Conservation (phyloP, 1,284 basidiomycete species). For the Gomphus bonarii region DNA sequence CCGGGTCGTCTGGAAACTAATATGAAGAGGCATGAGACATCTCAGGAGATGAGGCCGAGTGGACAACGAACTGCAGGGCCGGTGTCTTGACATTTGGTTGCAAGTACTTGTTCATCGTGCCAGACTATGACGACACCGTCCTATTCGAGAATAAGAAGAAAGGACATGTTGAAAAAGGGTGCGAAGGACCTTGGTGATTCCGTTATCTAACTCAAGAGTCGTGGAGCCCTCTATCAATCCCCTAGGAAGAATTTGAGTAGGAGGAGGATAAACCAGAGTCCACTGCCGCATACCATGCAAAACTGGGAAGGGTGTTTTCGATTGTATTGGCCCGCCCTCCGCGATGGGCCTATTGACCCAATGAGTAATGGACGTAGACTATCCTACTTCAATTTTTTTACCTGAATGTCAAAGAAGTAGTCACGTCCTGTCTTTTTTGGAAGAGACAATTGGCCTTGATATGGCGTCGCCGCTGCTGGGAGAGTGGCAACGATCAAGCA, state of each 20-base stretch:
- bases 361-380: background rate
- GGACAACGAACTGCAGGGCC: slow-evolving; percentile 37
- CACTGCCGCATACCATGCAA: slow-evolving; percentile 46
- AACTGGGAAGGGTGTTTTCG: slow-evolving; percentile 60
- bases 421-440: background rate
- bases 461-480: background rate
- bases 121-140: slow-evolving; percentile 69
- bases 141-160: slow-evolving; percentile 23
- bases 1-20: slow-evolving; percentile 43
- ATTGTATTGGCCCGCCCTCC: slow-evolving; percentile 65
- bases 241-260: slow-evolving; percentile 26
- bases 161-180: background rate
- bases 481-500: background rate
- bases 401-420: slow-evolving; percentile 15
- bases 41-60: background rate
- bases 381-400: background rate
- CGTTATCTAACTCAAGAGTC: slow-evolving; percentile 70
- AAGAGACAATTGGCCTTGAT: background rate
- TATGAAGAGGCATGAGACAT: slow-evolving; percentile 1
- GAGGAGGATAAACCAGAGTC: background rate
- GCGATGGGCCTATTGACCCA: slow-evolving; percentile 51
- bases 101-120: slow-evolving; percentile 61
- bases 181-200: slow-evolving; percentile 47
- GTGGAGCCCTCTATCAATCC: slow-evolving; percentile 64
- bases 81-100: slow-evolving; percentile 60